Conservation (phyloP, 495 filamentous ascomycete species). For the Eremomyces bilateralis region DNA sequence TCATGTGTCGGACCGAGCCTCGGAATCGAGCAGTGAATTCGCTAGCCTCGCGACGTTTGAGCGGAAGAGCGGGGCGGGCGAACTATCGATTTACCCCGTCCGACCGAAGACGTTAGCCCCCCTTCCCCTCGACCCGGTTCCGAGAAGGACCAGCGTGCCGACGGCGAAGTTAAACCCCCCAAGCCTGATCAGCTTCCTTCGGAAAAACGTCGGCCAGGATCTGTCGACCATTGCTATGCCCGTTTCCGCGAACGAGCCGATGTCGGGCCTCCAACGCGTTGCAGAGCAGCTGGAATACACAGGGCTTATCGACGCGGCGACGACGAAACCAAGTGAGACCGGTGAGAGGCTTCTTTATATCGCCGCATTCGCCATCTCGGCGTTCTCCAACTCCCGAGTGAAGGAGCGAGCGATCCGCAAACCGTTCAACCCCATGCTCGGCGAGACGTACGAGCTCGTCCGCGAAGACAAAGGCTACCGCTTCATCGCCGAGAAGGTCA, state of each 20-base stretch:
- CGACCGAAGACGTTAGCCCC: conserved; percentile 57
- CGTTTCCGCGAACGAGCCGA: conserved; percentile 85
- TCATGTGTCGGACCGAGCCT: conserved; percentile 31
- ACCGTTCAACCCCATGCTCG: conserved; percentile 93
- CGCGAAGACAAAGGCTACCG: conserved; percentile 77
- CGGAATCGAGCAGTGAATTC: conserved; percentile 36
- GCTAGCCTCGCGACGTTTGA: conserved; percentile 21
- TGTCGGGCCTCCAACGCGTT: conserved; percentile 66
- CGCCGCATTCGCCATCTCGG: conserved; percentile 73
- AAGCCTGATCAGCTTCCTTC: conserved; percentile 76
- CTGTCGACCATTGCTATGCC: conserved; percentile 92
- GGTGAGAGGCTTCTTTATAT: conserved; percentile 60
- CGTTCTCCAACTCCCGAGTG: conserved; percentile 54
- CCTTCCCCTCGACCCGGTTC: conserved; percentile 44
- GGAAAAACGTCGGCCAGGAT: conserved; percentile 97
- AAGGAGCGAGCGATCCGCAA: conserved; percentile 88
- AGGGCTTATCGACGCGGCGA: conserved; percentile 54
- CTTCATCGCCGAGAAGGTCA: conserved; percentile 80
- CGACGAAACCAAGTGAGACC: too few species aligned
- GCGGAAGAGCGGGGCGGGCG: conserved; percentile 22
- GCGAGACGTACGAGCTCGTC: conserved; percentile 86
- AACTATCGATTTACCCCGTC: conserved; percentile 38
- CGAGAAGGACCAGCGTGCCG: conserved; percentile 47
- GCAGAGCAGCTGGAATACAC: conserved; percentile 84
- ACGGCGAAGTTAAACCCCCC: conserved; percentile 58